phyloP scores from a whole-genome alignment of 495 filamentous ascomycete species.

The Oleoguttula mirabilis region DNA sequence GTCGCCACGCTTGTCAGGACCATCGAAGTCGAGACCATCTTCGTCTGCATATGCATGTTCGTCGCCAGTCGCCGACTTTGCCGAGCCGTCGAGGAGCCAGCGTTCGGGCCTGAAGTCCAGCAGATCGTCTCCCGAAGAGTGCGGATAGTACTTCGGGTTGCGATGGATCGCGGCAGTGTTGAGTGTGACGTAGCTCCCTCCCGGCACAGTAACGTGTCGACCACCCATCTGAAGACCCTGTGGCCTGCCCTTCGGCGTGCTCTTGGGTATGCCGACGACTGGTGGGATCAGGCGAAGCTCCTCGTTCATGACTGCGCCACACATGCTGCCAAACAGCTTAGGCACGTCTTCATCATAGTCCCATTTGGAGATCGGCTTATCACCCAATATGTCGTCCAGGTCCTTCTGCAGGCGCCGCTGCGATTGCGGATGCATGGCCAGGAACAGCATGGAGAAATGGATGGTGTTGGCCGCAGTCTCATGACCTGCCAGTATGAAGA shows the following conservation, averaged over 20 bases:
- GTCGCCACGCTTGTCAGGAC: constrained; percentile 38
- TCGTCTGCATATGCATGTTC: constrained; percentile 32
- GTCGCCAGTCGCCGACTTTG: constrained; percentile 25
- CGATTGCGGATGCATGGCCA: constrained; percentile 45
- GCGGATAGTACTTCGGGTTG: constrained; percentile 48
- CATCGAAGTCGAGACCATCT: constrained; percentile 44
- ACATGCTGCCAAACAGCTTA: constrained; percentile 45
- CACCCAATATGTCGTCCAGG: constrained; percentile 44
- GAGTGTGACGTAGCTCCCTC: constrained; percentile 36
- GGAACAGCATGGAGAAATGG: constrained; percentile 48
- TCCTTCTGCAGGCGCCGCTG: constrained; percentile 52
- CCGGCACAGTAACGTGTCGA: constrained; percentile 38
- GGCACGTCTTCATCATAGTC: constrained; percentile 49
- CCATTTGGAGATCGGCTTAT: constrained; percentile 42
- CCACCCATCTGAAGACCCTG: constrained; percentile 44
- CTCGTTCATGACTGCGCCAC: constrained; percentile 59
- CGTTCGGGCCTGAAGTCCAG: constrained; percentile 42
- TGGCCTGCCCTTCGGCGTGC: constrained; percentile 32
- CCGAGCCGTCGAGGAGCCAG: constrained; percentile 44
- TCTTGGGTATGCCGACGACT: constrained; percentile 50
- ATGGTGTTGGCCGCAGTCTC: constrained; percentile 59
- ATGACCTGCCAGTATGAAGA: constrained; percentile 60
- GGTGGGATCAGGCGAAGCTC: constrained; percentile 52
- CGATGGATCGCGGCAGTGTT: constrained; percentile 38
- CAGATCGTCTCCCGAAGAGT: constrained; percentile 31